Evolutionary conservation across 2,329 filamentous ascomycete species (phyloP), one percentile per base, ranked within the genome.

Genomic region (Penicillium sp.): DNA sequence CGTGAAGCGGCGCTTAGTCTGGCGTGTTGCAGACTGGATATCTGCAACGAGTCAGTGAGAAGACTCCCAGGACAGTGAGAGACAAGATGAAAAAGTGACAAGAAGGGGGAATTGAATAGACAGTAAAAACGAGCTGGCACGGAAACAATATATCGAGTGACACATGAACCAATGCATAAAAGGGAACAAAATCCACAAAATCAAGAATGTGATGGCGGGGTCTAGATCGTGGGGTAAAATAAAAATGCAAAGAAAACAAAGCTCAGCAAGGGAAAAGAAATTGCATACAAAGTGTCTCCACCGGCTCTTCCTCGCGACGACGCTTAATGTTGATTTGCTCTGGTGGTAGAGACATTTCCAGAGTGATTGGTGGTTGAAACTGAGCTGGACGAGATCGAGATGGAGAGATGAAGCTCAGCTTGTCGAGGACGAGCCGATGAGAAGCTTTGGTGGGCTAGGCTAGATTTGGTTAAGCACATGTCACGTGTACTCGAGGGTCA

Each of bases 311-410:
- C 59, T 82, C 81, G 59, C 84, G 81, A 66, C 85, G 83, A 59
- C 85, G 80, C 75, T 87, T 87, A 71, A 87, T 81, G 26, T 79
- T 81, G 55, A 84, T 82, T 44, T 82, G 78, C 58, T 84, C 81
- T 44, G 82, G 82, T 49, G 81, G 80, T 42, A 81, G 68, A 30
- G 81, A 60, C 81, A 84, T 84, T 7, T 24, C 59, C 50, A 24
- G 26, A 13, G 37, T 24, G 22, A 6, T 37, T 50, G 53, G 15
- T 22, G 35, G 50, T 33, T 40, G 24, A 10, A n/a, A 40, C 9
- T 53, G 51, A 9, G 7, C 35, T 44, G 49, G 45, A 44, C n/a
- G 55, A 26, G 47, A 59, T 50, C 54, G 60, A 47, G 22, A 40
- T 54, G 44, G 62, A 47, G 55, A 22, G 45, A 53, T 60, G 56